Percentiles rank a stretch among this genome's conserved stretches.
Conservation (phyloP, 1,284 basidiomycete species). For the Melampsora americana region DNA sequence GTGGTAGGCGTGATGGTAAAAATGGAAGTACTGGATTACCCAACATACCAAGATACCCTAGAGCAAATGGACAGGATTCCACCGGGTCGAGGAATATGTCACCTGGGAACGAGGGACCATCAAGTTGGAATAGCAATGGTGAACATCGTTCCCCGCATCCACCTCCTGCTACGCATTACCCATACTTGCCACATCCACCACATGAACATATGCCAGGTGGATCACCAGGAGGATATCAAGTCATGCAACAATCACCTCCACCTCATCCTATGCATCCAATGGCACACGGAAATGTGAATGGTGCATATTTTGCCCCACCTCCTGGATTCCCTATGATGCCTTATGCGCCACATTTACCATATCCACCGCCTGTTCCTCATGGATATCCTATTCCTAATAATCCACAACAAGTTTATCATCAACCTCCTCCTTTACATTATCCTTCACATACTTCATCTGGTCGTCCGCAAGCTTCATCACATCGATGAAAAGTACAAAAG, state of each 20-base stretch:
- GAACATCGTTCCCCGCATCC: background rate
- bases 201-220: background rate
- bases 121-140: background rate
- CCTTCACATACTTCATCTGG: background rate
- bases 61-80: background rate
- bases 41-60: background rate
- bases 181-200: constrained; percentile 4
- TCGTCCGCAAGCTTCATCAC: constrained; percentile 4
- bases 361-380: background rate
- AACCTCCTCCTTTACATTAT: background rate
- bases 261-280: constrained; percentile 1
- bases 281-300: background rate
- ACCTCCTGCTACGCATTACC: background rate
- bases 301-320: background rate
- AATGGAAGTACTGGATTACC: background rate
- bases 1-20: background rate
- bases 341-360: background rate
- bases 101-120: background rate
- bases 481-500: background rate
- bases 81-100: background rate
- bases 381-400: constrained; percentile 1
- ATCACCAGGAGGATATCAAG: background rate
- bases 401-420: background rate
- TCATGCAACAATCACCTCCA: background rate
- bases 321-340: background rate